A percentile compares a stretch with the other conserved stretches of the same genome.
phyloP scores from a whole-genome alignment of 2,329 filamentous ascomycete species.

The Xylaria sp. region DNA sequence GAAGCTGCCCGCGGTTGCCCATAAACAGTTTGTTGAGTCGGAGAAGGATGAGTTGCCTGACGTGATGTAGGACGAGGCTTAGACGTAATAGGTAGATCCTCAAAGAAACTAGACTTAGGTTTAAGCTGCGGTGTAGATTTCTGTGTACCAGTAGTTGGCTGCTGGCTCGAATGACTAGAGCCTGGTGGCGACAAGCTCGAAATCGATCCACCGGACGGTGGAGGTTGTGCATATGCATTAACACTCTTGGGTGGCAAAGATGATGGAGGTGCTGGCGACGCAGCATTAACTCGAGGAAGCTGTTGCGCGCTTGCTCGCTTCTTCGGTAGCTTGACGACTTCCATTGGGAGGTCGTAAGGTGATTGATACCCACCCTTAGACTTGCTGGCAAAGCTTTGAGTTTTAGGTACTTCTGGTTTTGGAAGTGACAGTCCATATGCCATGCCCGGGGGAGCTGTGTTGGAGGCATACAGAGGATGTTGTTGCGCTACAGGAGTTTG shows the following conservation, averaged over 20 bases:
- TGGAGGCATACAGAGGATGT: conserved; percentile 38
- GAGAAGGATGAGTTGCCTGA: conserved; percentile 54
- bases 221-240: conserved; percentile 56
- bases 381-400: conserved; percentile 88
- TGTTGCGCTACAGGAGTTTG: conserved; percentile 36
- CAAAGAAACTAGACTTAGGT: conserved; percentile 70
- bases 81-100: conserved; percentile 71
- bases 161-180: conserved; percentile 46
- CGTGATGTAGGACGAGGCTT: conserved; percentile 67
- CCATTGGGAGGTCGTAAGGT: conserved; percentile 93
- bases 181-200: conserved; percentile 44
- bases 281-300: conserved; percentile 49
- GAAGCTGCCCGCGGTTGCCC: conserved; percentile 44
- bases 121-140: conserved; percentile 45
- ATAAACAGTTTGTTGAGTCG: conserved; percentile 46
- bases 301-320: conserved; percentile 67
- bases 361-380: conserved; percentile 91
- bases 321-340: conserved; percentile 76
- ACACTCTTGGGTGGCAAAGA: conserved; percentile 66
- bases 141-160: conserved; percentile 36
- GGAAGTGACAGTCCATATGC: conserved; percentile 47
- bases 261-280: conserved; percentile 46
- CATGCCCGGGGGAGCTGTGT: conserved; percentile 39
- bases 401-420: conserved; percentile 58
- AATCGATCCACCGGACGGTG: conserved; percentile 35